Base-by-base conservation (phyloP, 129 eudicot genomes). In the Arctium lappa region DNA sequence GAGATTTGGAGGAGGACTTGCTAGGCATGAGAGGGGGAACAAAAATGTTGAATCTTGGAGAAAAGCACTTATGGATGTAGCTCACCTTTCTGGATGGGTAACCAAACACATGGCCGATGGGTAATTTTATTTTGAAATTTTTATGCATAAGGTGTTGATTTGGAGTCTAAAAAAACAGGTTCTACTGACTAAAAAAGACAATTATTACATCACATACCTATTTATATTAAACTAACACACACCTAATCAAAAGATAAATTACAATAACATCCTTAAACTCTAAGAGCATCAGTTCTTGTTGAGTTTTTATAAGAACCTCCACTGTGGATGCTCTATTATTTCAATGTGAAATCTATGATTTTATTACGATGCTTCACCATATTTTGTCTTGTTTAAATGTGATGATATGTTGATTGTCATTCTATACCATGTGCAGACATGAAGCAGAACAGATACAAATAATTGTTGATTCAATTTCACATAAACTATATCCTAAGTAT, bases 21-120 rank as follows among this genome's bases (percentile, higher is more conserved):
- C 60, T 7, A 36, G 1, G 63, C 60, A 63, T 36, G 81, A 63
- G 81, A n/a, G 2, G 6, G 50, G 16, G 53, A 72, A 37, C 32
- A 72, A 72, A 9, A 75, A 75, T 3, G 79, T 48, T 30, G 68
- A n/a, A 5, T 8, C 16, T 8, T 78, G 81, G 81, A 78, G 81
- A 78, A 29, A 44, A 15, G 31, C 75, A 69, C 66, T 79, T 3
- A 1, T 0, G 9, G 32, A 29, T 40, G 65, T 39, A 27, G 1
- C 66, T 44, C 40, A 6, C 66, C 15, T 79, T 69, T 8, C 15
- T 8, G 82, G 82, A 18, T 79, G 82, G 82, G 2, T 11, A 29
- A n/a, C 16, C 4, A 40, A 6, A 13, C 0, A 27, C 7, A 13
- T 8, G 2, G 40, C 16, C 22, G 9, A 29, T 0, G 30, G 82